These are phyloP conservation scores for Penicillium subrubescens DNA, from an alignment of 495 filamentous ascomycete genomes.

Conservation along the genomic window DNA sequence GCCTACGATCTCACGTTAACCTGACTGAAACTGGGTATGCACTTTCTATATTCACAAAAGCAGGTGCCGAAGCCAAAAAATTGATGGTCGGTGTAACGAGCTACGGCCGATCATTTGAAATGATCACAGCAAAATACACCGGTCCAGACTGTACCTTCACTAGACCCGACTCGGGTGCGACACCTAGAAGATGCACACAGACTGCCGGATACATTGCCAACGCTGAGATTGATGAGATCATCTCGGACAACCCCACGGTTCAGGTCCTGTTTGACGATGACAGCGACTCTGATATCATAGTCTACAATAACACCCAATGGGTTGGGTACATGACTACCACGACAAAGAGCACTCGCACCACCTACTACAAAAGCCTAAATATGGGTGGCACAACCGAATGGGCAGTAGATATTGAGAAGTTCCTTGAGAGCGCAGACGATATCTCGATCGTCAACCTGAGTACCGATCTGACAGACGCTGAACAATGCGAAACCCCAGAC, in stretches of 20 bases:
- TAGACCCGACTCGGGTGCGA: constrained; percentile 17
- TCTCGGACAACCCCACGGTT: background rate
- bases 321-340: background rate
- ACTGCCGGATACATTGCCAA: constrained; percentile 5
- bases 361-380: background rate
- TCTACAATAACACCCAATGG: background rate
- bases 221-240: constrained; percentile 7
- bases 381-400: background rate
- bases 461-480: background rate
- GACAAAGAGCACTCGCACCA: background rate
- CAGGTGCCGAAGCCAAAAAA: constrained; percentile 40
- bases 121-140: background rate
- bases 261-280: background rate
- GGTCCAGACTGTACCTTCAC: background rate
- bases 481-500: background rate
- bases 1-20: background rate
- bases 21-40: constrained; percentile 35
- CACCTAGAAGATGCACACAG: background rate
- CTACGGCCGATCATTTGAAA: background rate
- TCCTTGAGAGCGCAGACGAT: background rate
- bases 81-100: constrained; percentile 23
- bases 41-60: constrained; percentile 49
- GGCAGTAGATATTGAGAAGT: background rate
- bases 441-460: background rate
- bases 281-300: background rate